Evolutionary conservation across 2,329 filamentous ascomycete genomes (phyloP).

Genomic region (Colletotrichum falcatum): DNA sequence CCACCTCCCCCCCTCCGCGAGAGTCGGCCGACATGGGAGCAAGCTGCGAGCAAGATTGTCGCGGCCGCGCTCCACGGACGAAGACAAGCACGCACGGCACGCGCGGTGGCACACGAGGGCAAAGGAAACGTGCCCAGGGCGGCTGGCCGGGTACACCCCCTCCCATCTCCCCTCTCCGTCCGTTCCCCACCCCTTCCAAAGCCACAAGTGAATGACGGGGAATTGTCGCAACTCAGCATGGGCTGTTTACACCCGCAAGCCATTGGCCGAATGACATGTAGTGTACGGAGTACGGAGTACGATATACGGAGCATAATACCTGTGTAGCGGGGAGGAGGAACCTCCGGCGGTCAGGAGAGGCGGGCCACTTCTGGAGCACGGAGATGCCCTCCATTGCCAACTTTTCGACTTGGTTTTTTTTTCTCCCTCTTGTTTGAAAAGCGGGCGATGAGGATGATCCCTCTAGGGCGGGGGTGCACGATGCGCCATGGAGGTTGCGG

Average conservation of each 20-base stretch:
- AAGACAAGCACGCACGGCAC: neutral
- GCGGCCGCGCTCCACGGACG: neutral
- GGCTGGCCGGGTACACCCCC: neutral
- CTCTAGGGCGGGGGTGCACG: slow-evolving; percentile 5
- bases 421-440: neutral
- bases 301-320: too few species aligned
- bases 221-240: slow-evolving; percentile 31
- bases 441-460: slow-evolving; percentile 15
- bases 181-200: too few species aligned
- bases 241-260: neutral
- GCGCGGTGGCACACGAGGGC: neutral
- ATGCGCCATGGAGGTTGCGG: slow-evolving; percentile 10
- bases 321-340: neutral
- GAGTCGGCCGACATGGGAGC: neutral
- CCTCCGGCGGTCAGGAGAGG: slow-evolving; percentile 12
- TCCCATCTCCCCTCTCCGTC: too few species aligned
- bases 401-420: neutral
- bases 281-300: too few species aligned
- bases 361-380: neutral
- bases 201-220: slow-evolving; percentile 37
- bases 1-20: too few species aligned
- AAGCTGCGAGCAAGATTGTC: slow-evolving; percentile 22
- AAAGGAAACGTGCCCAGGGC: slow-evolving; percentile 4
- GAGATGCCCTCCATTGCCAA: slow-evolving; percentile 1
- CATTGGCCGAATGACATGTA: neutral